Percentiles rank a stretch among this genome's conserved stretches.
Evolutionary conservation across 2,329 filamentous ascomycete genomes (phyloP).

Genomic region (Pseudovirgaria hyperparasitica): DNA sequence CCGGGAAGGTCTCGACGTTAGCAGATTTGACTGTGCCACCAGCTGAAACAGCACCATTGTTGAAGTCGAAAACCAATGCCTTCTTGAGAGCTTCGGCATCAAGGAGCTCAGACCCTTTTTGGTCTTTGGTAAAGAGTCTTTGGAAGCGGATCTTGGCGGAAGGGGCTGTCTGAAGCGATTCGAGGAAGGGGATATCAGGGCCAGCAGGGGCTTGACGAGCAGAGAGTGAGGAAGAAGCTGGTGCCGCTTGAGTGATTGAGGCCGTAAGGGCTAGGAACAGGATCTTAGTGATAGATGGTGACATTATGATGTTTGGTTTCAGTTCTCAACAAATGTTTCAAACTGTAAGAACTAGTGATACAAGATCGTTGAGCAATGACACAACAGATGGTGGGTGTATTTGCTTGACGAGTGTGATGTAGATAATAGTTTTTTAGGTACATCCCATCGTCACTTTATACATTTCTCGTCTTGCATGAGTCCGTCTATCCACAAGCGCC

Average conservation of each 20-base stretch:
- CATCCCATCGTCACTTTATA: constrained; percentile 15
- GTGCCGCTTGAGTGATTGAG: too few relatives aligned
- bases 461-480: not conserved
- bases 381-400: constrained; percentile 11
- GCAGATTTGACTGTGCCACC: constrained; percentile 41
- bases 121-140: constrained; percentile 16
- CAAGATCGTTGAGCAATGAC: constrained; percentile 10
- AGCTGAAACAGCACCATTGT: constrained; percentile 26
- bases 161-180: constrained; percentile 15
- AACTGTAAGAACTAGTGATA: too few relatives aligned
- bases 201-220: constrained; percentile 18
- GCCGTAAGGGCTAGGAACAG: constrained; percentile 19
- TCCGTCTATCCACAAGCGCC: constrained; percentile 1
- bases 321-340: too few relatives aligned
- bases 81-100: constrained; percentile 16
- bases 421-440: constrained; percentile 6
- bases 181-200: constrained; percentile 2
- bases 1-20: constrained; percentile 27
- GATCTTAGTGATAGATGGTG: constrained; percentile 18
- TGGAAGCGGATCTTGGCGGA: constrained; percentile 27
- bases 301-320: constrained; percentile 17
- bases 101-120: constrained; percentile 16
- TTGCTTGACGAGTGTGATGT: constrained; percentile 14
- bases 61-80: constrained; percentile 51
- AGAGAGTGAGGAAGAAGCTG: too few relatives aligned